Base-by-base conservation (phyloP, 2,329 filamentous ascomycete genomes). In the Ramularia endophylla region DNA sequence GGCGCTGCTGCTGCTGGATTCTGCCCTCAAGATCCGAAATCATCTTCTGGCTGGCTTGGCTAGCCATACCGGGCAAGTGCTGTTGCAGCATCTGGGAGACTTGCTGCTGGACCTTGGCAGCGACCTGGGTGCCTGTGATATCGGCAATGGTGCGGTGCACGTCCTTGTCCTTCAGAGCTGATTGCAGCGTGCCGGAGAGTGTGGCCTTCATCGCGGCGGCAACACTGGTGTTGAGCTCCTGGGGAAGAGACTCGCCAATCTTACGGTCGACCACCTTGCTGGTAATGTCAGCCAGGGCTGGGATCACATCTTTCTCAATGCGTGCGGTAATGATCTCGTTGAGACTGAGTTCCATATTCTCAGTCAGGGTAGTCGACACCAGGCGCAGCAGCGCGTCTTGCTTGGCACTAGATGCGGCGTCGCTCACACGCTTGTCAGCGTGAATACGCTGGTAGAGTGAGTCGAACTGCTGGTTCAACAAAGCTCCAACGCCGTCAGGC, bases 301-400 rank as follows among this genome's bases (percentile, higher is more conserved):
- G 90, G 38, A 95, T 71, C 32, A 95, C 78, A 11, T 80, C 74
- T 41, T 80, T 74, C 47, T 86, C 77, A 51, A 95, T 86, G 61
- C 85, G 84, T 35, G 80, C 75, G 34, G 79, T 77, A 37, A 95
- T 81, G 52, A 94, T 85, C 46, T 80, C 81, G 46, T 80, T 74
- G 27, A 95, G 74, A 16, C 86, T 85, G 55, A 84, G 81, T 63
- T 87, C 81, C 17, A 86, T 77, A 42, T 85, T 85, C 46, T 83
- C 80, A 8, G 78, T 78, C 32, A 87, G 64, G 2, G 82, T 85
- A 47, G 71, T 77, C 1, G 81, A 85, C 3, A 86, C 77, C 39
- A 85, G 65, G 19, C 79, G 78, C 31, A 87, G 71, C 15, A 86
- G 72, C 29, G 81, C 78, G 52, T 85, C 80, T 56, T 85, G 81